These are phyloP conservation scores for Kwoniella dendrophila DNA, from an alignment of 768 basidiomycete species.

Conservation along the genomic window DNA sequence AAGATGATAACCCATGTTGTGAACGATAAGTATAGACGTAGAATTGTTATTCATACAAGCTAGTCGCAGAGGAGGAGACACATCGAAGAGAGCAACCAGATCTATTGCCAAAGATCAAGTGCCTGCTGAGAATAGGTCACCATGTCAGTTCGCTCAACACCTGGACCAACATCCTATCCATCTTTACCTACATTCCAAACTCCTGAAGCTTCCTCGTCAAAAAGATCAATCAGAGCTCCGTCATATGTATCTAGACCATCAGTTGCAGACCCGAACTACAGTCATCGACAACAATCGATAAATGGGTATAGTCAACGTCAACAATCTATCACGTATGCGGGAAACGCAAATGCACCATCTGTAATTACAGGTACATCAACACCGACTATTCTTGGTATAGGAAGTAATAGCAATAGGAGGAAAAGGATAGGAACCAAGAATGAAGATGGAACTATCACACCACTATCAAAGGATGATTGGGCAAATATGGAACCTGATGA, in stretches of 20 bases:
- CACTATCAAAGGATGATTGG: constrained; percentile 40
- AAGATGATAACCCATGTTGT: no score
- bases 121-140: no score
- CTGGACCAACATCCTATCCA: constrained; percentile 8
- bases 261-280: no score
- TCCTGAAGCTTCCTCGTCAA: constrained; percentile 23
- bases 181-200: constrained; percentile 4
- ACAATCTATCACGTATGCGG: background rate
- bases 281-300: no score
- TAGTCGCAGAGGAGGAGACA: no score
- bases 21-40: no score
- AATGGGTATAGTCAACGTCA: constrained; percentile 3
- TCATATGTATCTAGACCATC: constrained; percentile 15
- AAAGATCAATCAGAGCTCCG: constrained; percentile 11
- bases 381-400: constrained; percentile 4
- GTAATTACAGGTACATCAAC: constrained; percentile 14
- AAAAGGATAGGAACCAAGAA: background rate
- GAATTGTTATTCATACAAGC: no score
- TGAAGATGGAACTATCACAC: background rate
- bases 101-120: no score
- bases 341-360: constrained; percentile 14
- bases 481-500: constrained; percentile 54
- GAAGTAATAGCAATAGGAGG: background rate
- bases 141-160: constrained; percentile 24
- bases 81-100: no score